Evolutionary conservation across 139 green algal species (phyloP), one percentile per base, ranked within the genome.

Genomic region (Volvox reticuliferus): DNA sequence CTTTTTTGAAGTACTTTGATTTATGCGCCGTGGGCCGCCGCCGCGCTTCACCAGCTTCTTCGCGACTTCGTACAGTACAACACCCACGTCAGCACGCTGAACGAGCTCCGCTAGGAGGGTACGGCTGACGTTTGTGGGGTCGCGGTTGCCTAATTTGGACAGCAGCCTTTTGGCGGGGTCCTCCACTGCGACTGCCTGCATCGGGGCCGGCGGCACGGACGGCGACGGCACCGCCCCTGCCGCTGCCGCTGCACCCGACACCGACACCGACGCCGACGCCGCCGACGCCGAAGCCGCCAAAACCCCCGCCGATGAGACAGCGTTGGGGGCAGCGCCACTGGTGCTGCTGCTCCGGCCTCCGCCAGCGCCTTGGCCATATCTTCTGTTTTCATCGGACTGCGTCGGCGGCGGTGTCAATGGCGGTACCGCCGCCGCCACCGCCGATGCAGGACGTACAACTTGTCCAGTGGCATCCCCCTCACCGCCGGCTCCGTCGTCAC

Each of bases 81-180:
- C 63, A 71, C n/a, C 33, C 33, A 92, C 62, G 82, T 92, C 82
- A 3, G 89, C 83, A 26, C 89, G 89, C 30, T 76, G 26, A 1
- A 82, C 89, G 22, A 92, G 36, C 84, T 92, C 89, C 14, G 71
- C 30, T 16, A 92, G 82, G 17, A 92, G 83, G 33, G 75, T 35
- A 14, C 71, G 62, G 71, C 71, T 87, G 35, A 91, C 89, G 76
- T 81, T 24, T 44, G 76, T 28, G 13, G 89, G 89, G 36, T 91
- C 75, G 0, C 33, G 44, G 86, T 24, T 83, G 44, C 86, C 89
- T 32, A 92, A 26, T 67, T 89, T 84, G 21, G 37, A 76, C 55
- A 92, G 89, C 61, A 92, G 89, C 20, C 63, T 61, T 84, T 92
- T 92, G 20, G 82, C 86, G 0, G 89, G 77, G 35, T 92, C 89